phyloP scores from a whole-genome alignment of 352 stramenopile genomes.

The Pythium rhizo-oryzae region DNA sequence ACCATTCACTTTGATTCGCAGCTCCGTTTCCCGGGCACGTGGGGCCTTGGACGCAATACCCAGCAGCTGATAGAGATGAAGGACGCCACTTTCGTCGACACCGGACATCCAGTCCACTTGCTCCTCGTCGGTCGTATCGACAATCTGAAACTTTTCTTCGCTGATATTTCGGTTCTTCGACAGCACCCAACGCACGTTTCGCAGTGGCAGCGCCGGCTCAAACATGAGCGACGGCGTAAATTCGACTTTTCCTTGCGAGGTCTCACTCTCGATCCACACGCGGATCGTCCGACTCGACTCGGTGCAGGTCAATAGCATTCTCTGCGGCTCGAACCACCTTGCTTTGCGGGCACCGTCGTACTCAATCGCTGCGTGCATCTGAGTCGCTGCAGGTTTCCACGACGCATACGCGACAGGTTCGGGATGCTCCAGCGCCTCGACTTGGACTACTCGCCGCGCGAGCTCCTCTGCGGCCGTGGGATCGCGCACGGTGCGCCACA shows the following conservation, averaged over 20 bases:
- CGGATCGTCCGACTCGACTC: conserved; percentile 42
- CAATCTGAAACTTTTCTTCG: conserved; percentile 68
- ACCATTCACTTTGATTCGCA: conserved; percentile 75
- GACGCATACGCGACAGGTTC: conserved; percentile 80
- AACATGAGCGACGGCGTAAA: conserved; percentile 54
- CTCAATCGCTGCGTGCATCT: conserved; percentile 52
- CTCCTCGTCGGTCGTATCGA: conserved; percentile 41
- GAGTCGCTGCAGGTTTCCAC: conserved; percentile 76
- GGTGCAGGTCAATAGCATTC: conserved; percentile 80
- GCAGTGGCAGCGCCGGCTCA: conserved; percentile 51
- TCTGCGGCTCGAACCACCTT: conserved; percentile 73
- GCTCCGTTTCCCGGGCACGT: conserved; percentile 56
- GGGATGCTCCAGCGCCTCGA: conserved; percentile 54
- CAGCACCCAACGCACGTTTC: conserved; percentile 78
- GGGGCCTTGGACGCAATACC: conserved; percentile 37
- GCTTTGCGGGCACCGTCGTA: conserved; percentile 61
- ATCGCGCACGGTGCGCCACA: conserved; percentile 58
- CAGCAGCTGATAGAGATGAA: conserved; percentile 69
- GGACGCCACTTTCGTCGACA: conserved; percentile 60
- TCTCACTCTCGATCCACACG: conserved; percentile 64
- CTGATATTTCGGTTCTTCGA: conserved; percentile 83
- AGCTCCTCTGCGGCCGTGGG: not conserved
- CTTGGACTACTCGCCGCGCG: conserved; percentile 23
- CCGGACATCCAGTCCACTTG: conserved; percentile 80
- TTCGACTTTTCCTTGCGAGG: not conserved